A percentile compares a stretch with the other conserved stretches of the same genome.
Conservation (phyloP, 306 rosid species). For the Quercus ilex region DNA sequence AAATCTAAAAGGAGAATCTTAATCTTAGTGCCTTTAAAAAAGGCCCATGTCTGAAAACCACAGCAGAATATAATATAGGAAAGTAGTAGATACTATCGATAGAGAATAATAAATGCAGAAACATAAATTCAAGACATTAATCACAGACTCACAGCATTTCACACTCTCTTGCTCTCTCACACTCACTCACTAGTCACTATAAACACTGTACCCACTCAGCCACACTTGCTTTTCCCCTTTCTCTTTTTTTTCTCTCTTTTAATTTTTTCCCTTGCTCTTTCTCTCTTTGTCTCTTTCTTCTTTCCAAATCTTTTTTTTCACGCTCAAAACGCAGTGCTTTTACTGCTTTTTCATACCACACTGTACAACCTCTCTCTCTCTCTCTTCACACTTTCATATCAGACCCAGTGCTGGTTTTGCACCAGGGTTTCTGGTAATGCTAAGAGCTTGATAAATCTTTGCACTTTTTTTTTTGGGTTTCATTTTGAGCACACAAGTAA, state of each 20-base stretch:
- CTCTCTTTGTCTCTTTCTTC: constrained; percentile 13
- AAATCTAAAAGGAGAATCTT: too few relatives aligned
- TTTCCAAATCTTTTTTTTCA: constrained; percentile 28
- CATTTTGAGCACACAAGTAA: constrained; percentile 18
- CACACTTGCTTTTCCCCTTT: constrained; percentile 4
- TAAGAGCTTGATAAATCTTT: constrained; percentile 17
- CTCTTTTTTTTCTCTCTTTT: not conserved
- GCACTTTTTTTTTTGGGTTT: constrained; percentile 4
- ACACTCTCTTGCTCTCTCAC: too few relatives aligned
- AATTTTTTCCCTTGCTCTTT: constrained; percentile 13
- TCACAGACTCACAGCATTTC: too few relatives aligned
- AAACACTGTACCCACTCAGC: constrained; percentile 25
- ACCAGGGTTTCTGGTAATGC: constrained; percentile 53
- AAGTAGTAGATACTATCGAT: too few relatives aligned
- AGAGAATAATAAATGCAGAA: too few relatives aligned
- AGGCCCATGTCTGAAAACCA: too few relatives aligned
- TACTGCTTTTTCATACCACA: not conserved
- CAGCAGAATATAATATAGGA: too few relatives aligned
- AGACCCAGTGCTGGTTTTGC: constrained; percentile 16
- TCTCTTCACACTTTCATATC: not conserved
- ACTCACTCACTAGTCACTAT: not conserved
- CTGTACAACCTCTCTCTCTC: not conserved
- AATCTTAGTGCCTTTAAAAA: too few relatives aligned
- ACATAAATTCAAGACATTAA: too few relatives aligned
- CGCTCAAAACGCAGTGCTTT: constrained; percentile 25